phyloP scores from a whole-genome alignment of 2,329 filamentous ascomycete species.

The Lomentospora prolificans region DNA sequence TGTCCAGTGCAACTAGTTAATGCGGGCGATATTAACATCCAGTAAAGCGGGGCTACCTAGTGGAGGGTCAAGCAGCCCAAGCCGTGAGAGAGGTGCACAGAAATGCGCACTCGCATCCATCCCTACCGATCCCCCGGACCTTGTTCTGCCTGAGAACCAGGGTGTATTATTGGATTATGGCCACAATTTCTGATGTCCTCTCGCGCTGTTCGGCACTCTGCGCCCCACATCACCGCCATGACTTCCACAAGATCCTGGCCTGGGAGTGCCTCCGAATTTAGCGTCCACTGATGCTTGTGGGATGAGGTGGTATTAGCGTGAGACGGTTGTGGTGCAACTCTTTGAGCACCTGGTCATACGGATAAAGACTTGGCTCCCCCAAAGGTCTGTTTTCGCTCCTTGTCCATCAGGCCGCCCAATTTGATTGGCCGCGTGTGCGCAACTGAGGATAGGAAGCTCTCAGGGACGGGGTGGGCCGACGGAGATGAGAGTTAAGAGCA shows the following conservation, averaged over 20 bases:
- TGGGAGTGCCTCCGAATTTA: not conserved
- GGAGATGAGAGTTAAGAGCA: not conserved
- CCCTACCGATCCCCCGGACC: conserved; percentile 2
- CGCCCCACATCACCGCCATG: not conserved
- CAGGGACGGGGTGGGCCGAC: not conserved
- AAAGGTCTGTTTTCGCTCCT: no score
- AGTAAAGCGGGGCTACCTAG: not conserved
- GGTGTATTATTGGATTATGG: conserved; percentile 1
- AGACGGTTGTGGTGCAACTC: not conserved
- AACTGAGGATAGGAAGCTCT: not conserved
- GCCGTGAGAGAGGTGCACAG: not conserved
- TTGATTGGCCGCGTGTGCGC: no score
- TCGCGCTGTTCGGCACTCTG: not conserved
- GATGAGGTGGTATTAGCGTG: not conserved
- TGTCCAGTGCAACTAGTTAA: not conserved
- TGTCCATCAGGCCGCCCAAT: no score
- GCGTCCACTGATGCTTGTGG: not conserved
- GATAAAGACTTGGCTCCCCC: no score
- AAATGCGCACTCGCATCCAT: not conserved
- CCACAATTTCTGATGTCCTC: not conserved
- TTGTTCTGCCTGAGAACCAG: conserved; percentile 2
- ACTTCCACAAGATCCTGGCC: not conserved
- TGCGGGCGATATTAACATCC: not conserved
- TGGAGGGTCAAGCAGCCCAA: not conserved
- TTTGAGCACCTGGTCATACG: no score